Base-by-base conservation (phyloP, 257 asterid species). In the Solanum raphanifolium region DNA sequence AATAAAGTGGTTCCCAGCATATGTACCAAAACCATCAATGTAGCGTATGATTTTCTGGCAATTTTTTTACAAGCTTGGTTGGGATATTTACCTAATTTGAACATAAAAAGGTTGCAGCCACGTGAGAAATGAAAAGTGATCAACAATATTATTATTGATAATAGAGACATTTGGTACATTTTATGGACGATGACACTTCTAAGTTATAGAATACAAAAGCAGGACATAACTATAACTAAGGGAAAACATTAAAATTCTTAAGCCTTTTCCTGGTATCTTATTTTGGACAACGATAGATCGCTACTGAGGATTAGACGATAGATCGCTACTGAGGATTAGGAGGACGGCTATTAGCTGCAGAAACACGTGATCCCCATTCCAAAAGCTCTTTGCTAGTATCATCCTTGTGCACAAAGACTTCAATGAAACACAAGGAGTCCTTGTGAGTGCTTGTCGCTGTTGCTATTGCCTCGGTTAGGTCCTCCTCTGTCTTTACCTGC, bases 311-410 rank as follows among this genome's bases (percentile, higher is more conserved):
- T 87, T 87, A 48, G 90, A n/a, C 11, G 13, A 58, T 41, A 16
- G 21, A 15, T 20, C 4, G 41, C 85, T 90, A 90, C n/a, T 90
- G 91, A 62, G 90, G 90, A 74, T 87, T 87, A 48, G 90, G 90
- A 41, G 90, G 87, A 3, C 91, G 88, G 74, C 91, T 25, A 73
- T 90, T 90, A 68, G 91, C 91, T 38, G 83, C 68, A 39, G 86
- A 52, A 85, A 90, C 91, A 29, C 91, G 91, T 1, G 91, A 90
- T n/a, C 91, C 91, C 91, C 91, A 90, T 87, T 90, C 84, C 38
- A 79, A 29, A 79, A 79, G 84, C 65, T 79, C 84, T 41, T 79
- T 79, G 84, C 84, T 79, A 43, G 84, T 79, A 43, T 79, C 84
- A 43, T 79, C 84, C 65, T 79, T 79, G 65, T 79, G 84, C 65